Percentiles rank a stretch among this genome's conserved stretches.
These are phyloP conservation scores for Ziziphus jujuba DNA, from an alignment of 306 rosid species.

Conservation along the genomic window DNA sequence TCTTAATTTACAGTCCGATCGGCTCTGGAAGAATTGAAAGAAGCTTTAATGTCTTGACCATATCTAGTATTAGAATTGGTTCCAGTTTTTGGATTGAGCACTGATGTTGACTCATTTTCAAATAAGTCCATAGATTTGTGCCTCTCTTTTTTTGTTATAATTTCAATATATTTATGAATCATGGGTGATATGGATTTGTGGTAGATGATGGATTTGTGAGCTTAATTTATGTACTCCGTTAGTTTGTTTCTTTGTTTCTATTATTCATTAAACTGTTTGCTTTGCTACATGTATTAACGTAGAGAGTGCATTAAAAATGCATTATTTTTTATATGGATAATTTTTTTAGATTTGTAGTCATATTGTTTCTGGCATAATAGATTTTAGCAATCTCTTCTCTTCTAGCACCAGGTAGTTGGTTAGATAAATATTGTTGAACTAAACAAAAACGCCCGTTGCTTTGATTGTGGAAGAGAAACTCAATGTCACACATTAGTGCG, in stretches of 20 bases:
- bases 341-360: neutral
- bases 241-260: too few species aligned
- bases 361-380: neutral
- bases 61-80: conserved; percentile 80
- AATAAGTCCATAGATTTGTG: conserved; percentile 78
- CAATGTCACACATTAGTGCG: conserved; percentile 39
- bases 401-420: neutral
- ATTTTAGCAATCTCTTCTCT: neutral
- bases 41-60: conserved; percentile 69
- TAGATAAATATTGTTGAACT: conserved; percentile 1
- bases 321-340: too few species aligned
- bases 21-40: conserved; percentile 91
- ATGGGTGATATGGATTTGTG: conserved; percentile 18
- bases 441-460: conserved; percentile 53
- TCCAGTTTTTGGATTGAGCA: conserved; percentile 71
- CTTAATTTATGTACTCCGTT: neutral
- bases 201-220: neutral
- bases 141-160: conserved; percentile 19
- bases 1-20: conserved; percentile 76
- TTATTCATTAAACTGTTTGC: too few species aligned
- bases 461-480: conserved; percentile 91
- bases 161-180: conserved; percentile 19
- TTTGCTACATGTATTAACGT: too few species aligned
- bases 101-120: conserved; percentile 75
- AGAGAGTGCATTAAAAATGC: neutral